These are phyloP conservation scores for Cytospora chrysosperma DNA, from an alignment of 2,329 filamentous ascomycete genomes.

Conservation along the genomic window DNA sequence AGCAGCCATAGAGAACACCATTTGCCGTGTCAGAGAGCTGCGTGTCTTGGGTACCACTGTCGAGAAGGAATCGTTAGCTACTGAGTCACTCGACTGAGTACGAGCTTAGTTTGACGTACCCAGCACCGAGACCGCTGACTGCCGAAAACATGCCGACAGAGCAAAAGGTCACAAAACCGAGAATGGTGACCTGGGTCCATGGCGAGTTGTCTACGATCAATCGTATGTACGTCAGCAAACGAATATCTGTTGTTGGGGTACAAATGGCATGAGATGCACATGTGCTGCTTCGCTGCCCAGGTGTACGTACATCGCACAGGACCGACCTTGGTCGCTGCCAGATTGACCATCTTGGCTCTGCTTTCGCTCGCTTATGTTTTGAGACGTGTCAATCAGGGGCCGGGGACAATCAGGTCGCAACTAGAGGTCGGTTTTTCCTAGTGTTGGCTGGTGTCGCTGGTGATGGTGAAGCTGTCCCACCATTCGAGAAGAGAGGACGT, in stretches of 20 bases:
- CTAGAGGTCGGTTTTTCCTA: not conserved
- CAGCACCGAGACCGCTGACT: conserved; percentile 24
- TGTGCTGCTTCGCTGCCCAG: too few species aligned
- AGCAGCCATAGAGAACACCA: conserved; percentile 29
- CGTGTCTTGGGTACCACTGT: conserved; percentile 24
- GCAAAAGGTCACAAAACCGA: conserved; percentile 29
- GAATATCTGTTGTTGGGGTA: too few species aligned
- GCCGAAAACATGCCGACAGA: conserved; percentile 30
- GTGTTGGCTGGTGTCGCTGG: not conserved
- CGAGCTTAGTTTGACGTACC: not conserved
- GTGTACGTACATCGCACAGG: conserved; percentile 20
- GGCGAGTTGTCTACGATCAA: conserved; percentile 23
- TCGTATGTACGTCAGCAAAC: not conserved
- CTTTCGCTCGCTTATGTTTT: not conserved
- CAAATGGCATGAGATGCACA: not conserved
- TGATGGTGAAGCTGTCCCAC: not conserved
- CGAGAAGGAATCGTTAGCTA: not conserved
- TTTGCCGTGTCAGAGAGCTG: conserved; percentile 26
- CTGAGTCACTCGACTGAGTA: too few species aligned
- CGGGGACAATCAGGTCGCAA: not conserved
- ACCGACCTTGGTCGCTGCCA: conserved; percentile 21
- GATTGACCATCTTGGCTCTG: conserved; percentile 20
- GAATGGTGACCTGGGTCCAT: conserved; percentile 28
- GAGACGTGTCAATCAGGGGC: not conserved
- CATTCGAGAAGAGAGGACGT: not conserved